Base-by-base conservation (phyloP, 2,329 filamentous ascomycete genomes). In the Hortaea werneckii region DNA sequence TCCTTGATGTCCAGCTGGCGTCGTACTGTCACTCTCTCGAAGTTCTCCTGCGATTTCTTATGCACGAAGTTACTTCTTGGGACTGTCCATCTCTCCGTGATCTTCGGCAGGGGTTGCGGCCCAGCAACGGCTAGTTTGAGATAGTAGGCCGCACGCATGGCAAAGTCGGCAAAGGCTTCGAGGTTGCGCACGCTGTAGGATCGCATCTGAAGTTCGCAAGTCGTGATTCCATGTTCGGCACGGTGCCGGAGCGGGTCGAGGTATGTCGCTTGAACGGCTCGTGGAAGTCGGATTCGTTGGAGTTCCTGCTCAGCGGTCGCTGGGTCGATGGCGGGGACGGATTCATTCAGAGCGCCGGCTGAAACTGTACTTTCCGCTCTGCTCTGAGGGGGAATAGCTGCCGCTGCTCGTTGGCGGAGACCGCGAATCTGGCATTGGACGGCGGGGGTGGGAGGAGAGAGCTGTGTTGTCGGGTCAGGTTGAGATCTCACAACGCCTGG, bases 1-100 rank as follows among this genome's bases (percentile, higher is more conserved):
- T 96, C 92, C 54, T 87, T 83, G 60, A 98, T 92, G 67, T 95
- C 88, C 43, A 98, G 88, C 58, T 95, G 66, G 10, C 92, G 75
- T 45, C 89, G 79, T 58, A 89, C 68, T 1, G 92, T 98, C 50
- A 92, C 82, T 45, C 92, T 78, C 71, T 96, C 90, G 61, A 94
- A 98, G 67, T 98, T 98, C 70, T 98, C 92, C 68, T 98, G 89
- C 34, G 80, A 83, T 71, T 98, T 98, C 71, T 96, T 98, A 74
- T 87, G 86, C 54, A 95, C 87, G 72, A 98, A 98, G 65, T 86
- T 85, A 60, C 80, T 80, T 59, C 80, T 79, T 7, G 88, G 87
- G 1, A 96, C 88, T 1, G 92, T 96, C 92, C 92, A 98, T 58
- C 89, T 80, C 72, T 98, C 87, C 11, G 79, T 85, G 53, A 90